Evolutionary conservation across 2,329 filamentous ascomycete genomes (phyloP), one percentile per base, ranked within the genome.

Genomic region (Neospermospora avenae): DNA sequence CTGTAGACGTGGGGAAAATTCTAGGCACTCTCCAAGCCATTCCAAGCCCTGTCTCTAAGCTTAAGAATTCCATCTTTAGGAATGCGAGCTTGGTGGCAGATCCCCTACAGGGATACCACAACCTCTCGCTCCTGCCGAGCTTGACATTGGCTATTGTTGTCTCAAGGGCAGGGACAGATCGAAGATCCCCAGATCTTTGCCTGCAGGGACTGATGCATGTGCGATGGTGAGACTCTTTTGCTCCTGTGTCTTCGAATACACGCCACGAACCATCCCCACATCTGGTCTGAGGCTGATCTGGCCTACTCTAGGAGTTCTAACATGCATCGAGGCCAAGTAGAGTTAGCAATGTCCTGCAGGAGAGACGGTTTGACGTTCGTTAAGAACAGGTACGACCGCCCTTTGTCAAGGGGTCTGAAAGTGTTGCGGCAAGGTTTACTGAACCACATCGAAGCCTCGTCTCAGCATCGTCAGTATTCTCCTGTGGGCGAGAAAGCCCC

Each of bases 351-450:
- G 11, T 55, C 18, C n/a, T 42, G 34, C 41, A 39, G 52, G 49
- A 51, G 42, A 53, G 42, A 42, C 42, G 22, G 28, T 52, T 51
- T 45, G 41, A 54, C 42, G 10, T 37, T 45, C 34, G 41, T 68
- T 65, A 68, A 66, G 55, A 59, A 64, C 51, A 34, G 45, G 37
- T 44, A 49, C 52, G 41, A 10, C 57, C 62, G 55, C 64, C 64
- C 65, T 68, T 58, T 41, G 46, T 49, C 66, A 65, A 66, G 66
- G 66, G 46, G 14, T 35, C 63, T 46, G 34, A 11, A 46, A 52
- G 58, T 35, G 51, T 51, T 53, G 64, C 66, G 68, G 65, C 62
- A 70, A 70, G 67, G 65, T 46, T 22, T 20, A 34, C 22, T 48
- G 24, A 64, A 34, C 55, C 56, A 54, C 53, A 18, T 20, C 55